These are phyloP conservation scores for Trichosporon inkin DNA, from an alignment of 1,284 basidiomycete species.

Conservation along the genomic window DNA sequence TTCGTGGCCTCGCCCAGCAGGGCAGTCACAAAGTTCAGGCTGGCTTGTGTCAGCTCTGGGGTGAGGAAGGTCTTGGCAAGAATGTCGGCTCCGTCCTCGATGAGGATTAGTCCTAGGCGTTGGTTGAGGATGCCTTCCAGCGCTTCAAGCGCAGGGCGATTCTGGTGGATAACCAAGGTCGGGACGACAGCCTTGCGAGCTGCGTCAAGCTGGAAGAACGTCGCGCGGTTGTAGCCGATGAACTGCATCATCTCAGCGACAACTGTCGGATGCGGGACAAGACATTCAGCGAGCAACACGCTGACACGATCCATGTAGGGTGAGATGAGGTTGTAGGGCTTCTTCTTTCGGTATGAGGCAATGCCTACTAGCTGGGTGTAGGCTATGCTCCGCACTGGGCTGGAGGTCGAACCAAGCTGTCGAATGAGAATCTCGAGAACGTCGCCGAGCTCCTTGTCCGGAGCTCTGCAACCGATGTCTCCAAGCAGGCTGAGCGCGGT, in stretches of 20 bases:
- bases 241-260: constrained; percentile 43
- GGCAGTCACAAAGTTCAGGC: constrained; percentile 62
- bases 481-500: constrained; percentile 31
- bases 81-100: constrained; percentile 62
- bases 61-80: constrained; percentile 68
- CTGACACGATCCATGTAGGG: constrained; percentile 69
- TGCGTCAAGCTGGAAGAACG: constrained; percentile 60
- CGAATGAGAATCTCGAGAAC: constrained; percentile 64
- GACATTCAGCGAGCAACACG: constrained; percentile 61
- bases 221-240: constrained; percentile 45
- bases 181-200: constrained; percentile 68
- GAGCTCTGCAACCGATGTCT: constrained; percentile 53
- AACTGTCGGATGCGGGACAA: constrained; percentile 57
- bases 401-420: constrained; percentile 64
- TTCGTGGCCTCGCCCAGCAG: constrained; percentile 46
- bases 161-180: constrained; percentile 61
- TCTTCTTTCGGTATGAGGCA: constrained; percentile 56
- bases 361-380: constrained; percentile 63
- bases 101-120: constrained; percentile 59
- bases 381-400: constrained; percentile 64
- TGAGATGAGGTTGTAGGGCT: constrained; percentile 64
- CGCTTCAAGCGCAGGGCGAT: constrained; percentile 53
- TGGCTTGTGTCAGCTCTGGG: constrained; percentile 34
- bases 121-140: constrained; percentile 55
- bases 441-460: constrained; percentile 58